These are phyloP conservation scores for Nothomitra cinnamomea DNA, from an alignment of 2,329 filamentous ascomycete genomes.

Conservation along the genomic window DNA sequence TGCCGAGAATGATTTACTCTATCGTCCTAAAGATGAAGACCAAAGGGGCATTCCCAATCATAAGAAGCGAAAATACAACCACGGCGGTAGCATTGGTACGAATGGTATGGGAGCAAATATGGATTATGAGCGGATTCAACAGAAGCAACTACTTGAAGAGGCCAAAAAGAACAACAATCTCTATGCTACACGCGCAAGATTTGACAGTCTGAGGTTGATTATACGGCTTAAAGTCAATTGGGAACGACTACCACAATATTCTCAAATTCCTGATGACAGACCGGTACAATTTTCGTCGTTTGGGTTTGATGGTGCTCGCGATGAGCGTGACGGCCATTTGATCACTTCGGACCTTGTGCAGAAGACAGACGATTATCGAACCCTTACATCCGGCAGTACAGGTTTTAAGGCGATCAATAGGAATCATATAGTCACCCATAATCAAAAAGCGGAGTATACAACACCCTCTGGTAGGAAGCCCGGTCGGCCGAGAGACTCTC, in stretches of 20 bases:
- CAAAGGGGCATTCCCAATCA: background rate
- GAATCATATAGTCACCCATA: too few relatives aligned
- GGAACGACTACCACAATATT: constrained; percentile 9
- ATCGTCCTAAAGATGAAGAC: background rate
- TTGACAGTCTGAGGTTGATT: constrained; percentile 14
- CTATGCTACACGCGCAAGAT: constrained; percentile 9
- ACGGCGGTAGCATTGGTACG: constrained; percentile 4
- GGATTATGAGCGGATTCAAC: constrained; percentile 6
- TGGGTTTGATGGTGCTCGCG: constrained; percentile 6
- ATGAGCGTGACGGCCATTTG: constrained; percentile 2
- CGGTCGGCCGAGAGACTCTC: background rate
- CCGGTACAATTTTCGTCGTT: constrained; percentile 5
- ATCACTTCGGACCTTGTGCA: background rate
- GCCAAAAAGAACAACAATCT: constrained; percentile 10
- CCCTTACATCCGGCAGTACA: background rate
- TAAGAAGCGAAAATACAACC: constrained; percentile 15
- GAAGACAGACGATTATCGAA: background rate
- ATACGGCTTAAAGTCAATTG: constrained; percentile 14
- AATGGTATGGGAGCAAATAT: constrained; percentile 5
- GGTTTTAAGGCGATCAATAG: background rate
- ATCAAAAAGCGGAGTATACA: background rate
- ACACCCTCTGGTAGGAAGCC: background rate
- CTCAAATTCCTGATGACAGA: background rate
- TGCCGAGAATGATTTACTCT: too few relatives aligned
- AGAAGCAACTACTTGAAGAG: constrained; percentile 8